Base-by-base conservation (phyloP, 192 early-diverging fungal genomes). In the Pilaira anomala region DNA sequence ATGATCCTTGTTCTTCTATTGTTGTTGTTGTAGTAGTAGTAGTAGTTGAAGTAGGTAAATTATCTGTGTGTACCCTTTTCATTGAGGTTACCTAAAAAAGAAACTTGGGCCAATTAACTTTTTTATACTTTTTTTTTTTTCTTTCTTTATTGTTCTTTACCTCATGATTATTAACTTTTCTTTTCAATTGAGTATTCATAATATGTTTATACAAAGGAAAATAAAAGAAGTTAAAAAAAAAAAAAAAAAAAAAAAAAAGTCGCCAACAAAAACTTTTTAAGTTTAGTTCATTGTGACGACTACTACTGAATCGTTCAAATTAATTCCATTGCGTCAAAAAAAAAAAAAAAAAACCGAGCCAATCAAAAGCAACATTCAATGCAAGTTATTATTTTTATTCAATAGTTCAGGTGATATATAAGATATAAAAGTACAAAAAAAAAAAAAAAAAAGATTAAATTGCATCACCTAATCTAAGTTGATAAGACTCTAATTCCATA, bases 401-500 rank as follows among this genome's bases (percentile, higher is more conserved):
- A n/a, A 36, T 9, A 9, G 33, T 36, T 36, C 33, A 36, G 6
- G 33, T 36, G 33, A 36, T 36, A 36, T 36, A n/a, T n/a, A n/a
- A n/a, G n/a, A n/a, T n/a, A 14, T 41, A 41, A 41, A 41, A 46
- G 45, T 46, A 33, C 13, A 26, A 9, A 29, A 29, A 55, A 30
- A 55, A 30, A 55, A 36, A 55, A 19, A 2, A 9, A 7, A 30
- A 9, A 55, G 30, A 49, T 49, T 19, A 25, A 49, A 49, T 19
- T 19, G 21, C 24, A 11, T 21, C 22, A 49, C 48, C 48, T 19
- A 39, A 39, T n/a, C 8, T 39, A 9, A 18, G 48, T 36, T 36
- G 33, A 36, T 36, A 36, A 1, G 67, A 52, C 24, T 26, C 60
- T 24, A 75, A 63, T 13, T 70, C 73, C 67, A 75, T 68, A 55